Percentiles rank a stretch among this genome's conserved stretches.
Conservation (phyloP, 2,329 filamentous ascomycete species). For the Colletotrichum tanaceti region DNA sequence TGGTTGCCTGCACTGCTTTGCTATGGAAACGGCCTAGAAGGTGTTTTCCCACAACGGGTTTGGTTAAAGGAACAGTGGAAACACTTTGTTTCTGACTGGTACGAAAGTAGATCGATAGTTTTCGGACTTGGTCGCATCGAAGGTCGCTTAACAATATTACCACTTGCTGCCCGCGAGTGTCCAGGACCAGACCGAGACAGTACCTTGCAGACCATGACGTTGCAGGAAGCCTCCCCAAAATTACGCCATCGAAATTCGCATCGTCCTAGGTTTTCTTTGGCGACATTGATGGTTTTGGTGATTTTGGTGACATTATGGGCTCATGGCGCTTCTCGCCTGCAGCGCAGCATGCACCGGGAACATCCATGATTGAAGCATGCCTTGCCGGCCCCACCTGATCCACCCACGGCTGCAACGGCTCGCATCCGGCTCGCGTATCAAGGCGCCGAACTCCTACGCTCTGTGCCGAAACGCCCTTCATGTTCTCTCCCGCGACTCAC, state of each 20-base stretch:
- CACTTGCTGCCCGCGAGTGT: neutral
- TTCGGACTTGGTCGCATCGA: neutral
- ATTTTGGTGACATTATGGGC: too few relatives aligned
- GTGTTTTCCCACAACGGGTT: too few relatives aligned
- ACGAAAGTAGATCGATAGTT: neutral
- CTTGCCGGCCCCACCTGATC: neutral
- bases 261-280: too few relatives aligned
- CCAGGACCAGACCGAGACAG: neutral
- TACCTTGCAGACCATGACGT: neutral
- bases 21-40: too few relatives aligned
- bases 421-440: neutral
- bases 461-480: neutral
- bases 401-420: conserved; percentile 1
- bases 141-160: too few relatives aligned
- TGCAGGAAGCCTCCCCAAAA: neutral
- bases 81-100: too few relatives aligned
- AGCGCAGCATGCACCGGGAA: neutral
- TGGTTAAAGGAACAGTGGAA: too few relatives aligned
- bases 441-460: neutral
- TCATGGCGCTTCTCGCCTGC: neutral
- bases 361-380: neutral
- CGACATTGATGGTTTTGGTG: too few relatives aligned
- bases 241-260: neutral
- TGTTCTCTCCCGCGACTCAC: neutral
- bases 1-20: too few relatives aligned